Evolutionary conservation across 1,284 basidiomycete species (phyloP).

Genomic region (Cutaneotrichosporon cutaneum): DNA sequence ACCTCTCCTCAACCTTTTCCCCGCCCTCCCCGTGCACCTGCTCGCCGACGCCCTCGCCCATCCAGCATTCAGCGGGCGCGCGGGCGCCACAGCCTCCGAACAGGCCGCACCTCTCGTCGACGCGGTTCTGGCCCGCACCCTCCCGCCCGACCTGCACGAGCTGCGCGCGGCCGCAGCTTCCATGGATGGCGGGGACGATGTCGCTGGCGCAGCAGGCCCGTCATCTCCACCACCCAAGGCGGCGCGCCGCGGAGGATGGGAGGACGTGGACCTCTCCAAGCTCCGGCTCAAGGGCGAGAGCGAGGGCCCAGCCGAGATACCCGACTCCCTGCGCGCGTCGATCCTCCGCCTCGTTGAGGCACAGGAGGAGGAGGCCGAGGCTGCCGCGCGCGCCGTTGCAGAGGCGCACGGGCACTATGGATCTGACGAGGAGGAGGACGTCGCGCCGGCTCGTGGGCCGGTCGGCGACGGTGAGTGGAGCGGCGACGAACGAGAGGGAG

Average conservation of each 20-base stretch:
- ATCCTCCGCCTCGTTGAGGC: constrained; percentile 72
- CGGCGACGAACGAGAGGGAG: constrained; percentile 30
- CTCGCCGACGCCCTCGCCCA: constrained; percentile 47
- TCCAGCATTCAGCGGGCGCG: constrained; percentile 32
- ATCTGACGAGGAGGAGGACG: constrained; percentile 49
- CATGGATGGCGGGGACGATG: not conserved
- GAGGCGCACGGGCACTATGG: constrained; percentile 32
- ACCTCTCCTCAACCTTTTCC: constrained; percentile 42
- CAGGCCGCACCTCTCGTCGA: constrained; percentile 45
- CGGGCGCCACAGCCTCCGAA: constrained; percentile 29
- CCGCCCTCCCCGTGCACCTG: constrained; percentile 40
- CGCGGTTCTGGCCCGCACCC: constrained; percentile 40
- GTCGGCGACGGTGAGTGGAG: constrained; percentile 53
- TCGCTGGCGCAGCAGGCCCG: not conserved
- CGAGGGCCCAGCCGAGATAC: constrained; percentile 55
- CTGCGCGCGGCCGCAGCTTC: constrained; percentile 28
- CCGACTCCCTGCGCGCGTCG: constrained; percentile 73
- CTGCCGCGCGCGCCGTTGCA: constrained; percentile 56
- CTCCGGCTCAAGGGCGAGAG: constrained; percentile 59
- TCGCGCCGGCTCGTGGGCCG: not conserved
- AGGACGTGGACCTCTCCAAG: constrained; percentile 65
- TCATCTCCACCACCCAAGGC: not conserved
- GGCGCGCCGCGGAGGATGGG: constrained; percentile 33
- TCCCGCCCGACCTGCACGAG: constrained; percentile 42
- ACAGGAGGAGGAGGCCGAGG: constrained; percentile 66